Evolutionary conservation across 169 alveolate species (phyloP), one percentile per base, ranked within the genome.

Genomic region (Plasmodium falciparum): DNA sequence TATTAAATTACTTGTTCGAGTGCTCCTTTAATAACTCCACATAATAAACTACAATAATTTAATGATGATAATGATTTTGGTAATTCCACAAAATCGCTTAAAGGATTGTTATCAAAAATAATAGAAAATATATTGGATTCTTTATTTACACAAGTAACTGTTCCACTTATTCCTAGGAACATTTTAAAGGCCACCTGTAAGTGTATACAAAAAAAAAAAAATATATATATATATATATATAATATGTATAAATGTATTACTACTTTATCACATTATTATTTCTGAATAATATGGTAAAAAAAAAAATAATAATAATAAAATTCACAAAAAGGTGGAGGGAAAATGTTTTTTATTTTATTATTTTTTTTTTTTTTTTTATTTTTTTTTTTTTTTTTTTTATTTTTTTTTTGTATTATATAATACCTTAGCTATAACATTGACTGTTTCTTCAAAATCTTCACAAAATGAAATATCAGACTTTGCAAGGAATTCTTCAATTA

Each of bases 401-500:
- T 0, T 15, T 15, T 1, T 47, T 24, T 49, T 62, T 56, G 22
- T 2, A 5, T 3, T 13, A 20, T 62, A 50, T 20, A 4, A 17
- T 85, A 94, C 96, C 95, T 94, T 94, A 4, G 96, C 96, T 88
- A 94, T 93, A 56, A 86, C 95, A 85, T 94, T 95, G 47, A 94
- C 95, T 5, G 95, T 94, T 45, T 90, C 92, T 65, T 88, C 89
- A 33, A 94, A 94, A 62, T 92, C 93, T 24, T 90, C 93, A 74
- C 96, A 94, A 29, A 95, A 90, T 13, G 93, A 89, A 33, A 93
- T 91, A 39, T 95, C 96, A 52, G 93, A 75, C 45, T 94, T 94
- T 43, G 96, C 95, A 45, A 94, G 63, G 26, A 90, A 91, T 66
- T 94, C 96, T 59, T 94, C 96, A 5, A 94, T 92, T 39, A 94